Conservation (phyloP, 345 rosid genomes). For the Lenwebbia sp. region DNA sequence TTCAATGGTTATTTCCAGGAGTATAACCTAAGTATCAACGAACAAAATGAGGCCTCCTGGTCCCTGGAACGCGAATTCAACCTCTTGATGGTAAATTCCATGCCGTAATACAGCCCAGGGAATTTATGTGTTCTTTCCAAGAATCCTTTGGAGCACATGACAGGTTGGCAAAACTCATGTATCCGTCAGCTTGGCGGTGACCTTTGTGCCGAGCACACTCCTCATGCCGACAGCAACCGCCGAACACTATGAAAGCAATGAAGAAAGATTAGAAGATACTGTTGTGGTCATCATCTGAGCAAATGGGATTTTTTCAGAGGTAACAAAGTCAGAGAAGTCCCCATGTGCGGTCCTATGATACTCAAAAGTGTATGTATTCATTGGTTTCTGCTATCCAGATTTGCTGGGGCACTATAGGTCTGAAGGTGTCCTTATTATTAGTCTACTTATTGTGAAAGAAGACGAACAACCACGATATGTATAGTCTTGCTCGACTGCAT, state of each 20-base stretch:
- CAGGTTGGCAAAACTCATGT: neutral
- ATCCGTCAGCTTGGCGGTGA: neutral
- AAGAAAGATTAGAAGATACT: neutral
- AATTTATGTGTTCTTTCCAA: neutral
- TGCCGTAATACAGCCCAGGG: constrained; percentile 1
- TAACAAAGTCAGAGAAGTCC: neutral
- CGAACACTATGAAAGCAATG: neutral
- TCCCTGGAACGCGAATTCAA: constrained; percentile 61
- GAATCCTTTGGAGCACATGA: neutral
- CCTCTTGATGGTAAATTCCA: constrained; percentile 19
- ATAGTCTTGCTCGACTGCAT: neutral
- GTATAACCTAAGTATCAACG: constrained; percentile 41
- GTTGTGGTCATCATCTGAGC: neutral
- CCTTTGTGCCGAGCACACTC: neutral
- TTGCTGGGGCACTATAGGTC: neutral
- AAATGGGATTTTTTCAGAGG: neutral
- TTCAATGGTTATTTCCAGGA: constrained; percentile 71
- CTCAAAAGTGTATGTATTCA: neutral
- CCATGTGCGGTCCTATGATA: neutral
- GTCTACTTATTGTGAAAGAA: neutral
- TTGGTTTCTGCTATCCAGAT: neutral
- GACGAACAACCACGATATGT: neutral
- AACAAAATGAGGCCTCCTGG: constrained; percentile 49
- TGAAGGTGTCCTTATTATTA: neutral
- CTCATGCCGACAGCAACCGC: neutral